A percentile compares a stretch with the other conserved stretches of the same genome.
Conservation (phyloP, 495 filamentous ascomycete genomes). For the Massariosphaeria phaeospora region DNA sequence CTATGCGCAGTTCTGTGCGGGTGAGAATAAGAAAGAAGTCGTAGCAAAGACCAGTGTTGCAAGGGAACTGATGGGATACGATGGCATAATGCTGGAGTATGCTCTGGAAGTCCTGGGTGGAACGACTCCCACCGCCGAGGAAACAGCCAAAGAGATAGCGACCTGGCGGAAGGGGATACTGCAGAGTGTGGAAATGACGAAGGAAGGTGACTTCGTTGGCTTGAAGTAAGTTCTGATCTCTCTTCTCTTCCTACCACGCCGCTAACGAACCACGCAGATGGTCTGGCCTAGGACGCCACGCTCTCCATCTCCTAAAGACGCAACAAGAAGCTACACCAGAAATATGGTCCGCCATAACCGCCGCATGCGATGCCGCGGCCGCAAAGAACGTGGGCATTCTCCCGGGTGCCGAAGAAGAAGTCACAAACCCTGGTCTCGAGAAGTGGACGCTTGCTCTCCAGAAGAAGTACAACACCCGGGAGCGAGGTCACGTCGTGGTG, state of each 20-base stretch:
- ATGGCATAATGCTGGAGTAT: slow-evolving; percentile 73
- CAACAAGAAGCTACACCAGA: slow-evolving; percentile 54
- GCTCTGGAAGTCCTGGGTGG: slow-evolving; percentile 66
- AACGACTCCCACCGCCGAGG: slow-evolving; percentile 39
- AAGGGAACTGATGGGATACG: slow-evolving; percentile 60
- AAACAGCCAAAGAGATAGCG: slow-evolving; percentile 55
- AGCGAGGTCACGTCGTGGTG: slow-evolving; percentile 54
- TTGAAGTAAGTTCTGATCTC: slow-evolving; percentile 58
- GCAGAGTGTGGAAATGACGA: slow-evolving; percentile 68
- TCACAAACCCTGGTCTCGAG: slow-evolving; percentile 77
- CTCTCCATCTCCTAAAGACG: slow-evolving; percentile 58
- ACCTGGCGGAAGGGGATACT: slow-evolving; percentile 71
- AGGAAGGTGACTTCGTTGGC: slow-evolving; percentile 76
- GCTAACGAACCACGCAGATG: slow-evolving; percentile 46
- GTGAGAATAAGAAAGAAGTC: slow-evolving; percentile 61
- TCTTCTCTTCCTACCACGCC: neutral
- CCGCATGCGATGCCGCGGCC: slow-evolving; percentile 71
- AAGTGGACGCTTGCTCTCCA: slow-evolving; percentile 76
- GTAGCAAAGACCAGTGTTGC: slow-evolving; percentile 47
- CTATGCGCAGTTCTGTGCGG: slow-evolving; percentile 81
- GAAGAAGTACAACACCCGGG: slow-evolving; percentile 65
- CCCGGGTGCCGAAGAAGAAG: slow-evolving; percentile 84
- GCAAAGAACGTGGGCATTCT: slow-evolving; percentile 68
- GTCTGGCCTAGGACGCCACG: slow-evolving; percentile 81
- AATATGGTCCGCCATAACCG: slow-evolving; percentile 63